Percentiles rank a stretch among this genome's conserved stretches.
Conservation (phyloP, 495 filamentous ascomycete genomes). For the Tuber microsphaerosporum region DNA sequence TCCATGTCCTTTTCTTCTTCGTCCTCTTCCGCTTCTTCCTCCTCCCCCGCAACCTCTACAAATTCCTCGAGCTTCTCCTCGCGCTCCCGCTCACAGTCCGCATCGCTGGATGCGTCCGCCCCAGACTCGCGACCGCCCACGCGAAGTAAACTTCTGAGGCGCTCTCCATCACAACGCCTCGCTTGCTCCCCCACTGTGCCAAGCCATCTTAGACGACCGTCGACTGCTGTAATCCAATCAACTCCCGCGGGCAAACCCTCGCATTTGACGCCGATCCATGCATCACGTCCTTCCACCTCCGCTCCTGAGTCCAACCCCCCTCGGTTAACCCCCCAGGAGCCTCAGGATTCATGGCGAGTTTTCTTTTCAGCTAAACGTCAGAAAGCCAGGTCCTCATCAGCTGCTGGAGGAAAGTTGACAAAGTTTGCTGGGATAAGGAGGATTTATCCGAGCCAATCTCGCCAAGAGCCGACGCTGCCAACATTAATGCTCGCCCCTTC, state of each 20-base stretch:
- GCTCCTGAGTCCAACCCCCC: constrained; percentile 24
- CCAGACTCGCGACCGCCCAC: constrained; percentile 39
- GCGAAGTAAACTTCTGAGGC: constrained; percentile 81
- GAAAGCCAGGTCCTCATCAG: constrained; percentile 27
- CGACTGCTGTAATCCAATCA: constrained; percentile 38
- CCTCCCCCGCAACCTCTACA: constrained; percentile 21
- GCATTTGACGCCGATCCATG: constrained; percentile 35
- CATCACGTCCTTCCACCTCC: constrained; percentile 38
- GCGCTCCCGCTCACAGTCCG: constrained; percentile 30
- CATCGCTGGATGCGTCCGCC: constrained; percentile 27
- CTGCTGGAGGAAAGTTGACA: constrained; percentile 32
- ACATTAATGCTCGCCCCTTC: constrained; percentile 39
- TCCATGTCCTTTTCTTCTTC: constrained; percentile 39
- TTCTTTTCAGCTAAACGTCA: constrained; percentile 41
- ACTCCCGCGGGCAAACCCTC: constrained; percentile 26
- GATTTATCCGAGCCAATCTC: constrained; percentile 39
- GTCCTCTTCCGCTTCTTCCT: constrained; percentile 27
- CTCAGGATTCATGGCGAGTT: constrained; percentile 39
- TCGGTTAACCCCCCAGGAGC: constrained; percentile 17
- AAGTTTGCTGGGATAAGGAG: constrained; percentile 38
- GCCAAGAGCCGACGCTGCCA: constrained; percentile 26
- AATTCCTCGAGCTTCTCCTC: constrained; percentile 34
- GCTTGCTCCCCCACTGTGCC: constrained; percentile 33
- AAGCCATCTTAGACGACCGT: constrained; percentile 38
- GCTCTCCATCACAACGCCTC: constrained; percentile 58